Evolutionary conservation across 345 rosid genomes (phyloP), one percentile per base, ranked within the genome.

Genomic region (Noccaea caerulescens): DNA sequence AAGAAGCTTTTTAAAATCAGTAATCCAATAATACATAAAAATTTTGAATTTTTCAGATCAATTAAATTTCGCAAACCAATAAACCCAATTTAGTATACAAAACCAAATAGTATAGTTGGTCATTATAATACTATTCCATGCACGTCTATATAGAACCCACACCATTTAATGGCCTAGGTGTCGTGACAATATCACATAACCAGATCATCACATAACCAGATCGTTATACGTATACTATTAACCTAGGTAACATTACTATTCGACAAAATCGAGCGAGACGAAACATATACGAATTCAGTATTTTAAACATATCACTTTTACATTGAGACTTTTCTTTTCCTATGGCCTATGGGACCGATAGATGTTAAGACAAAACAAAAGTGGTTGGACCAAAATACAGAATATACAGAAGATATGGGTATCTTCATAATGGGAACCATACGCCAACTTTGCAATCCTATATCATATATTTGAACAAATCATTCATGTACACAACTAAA

Each of bases 121-220:
- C 27, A 25, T 25, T 25, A 25, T 16, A 16, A 16, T 16, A 16
- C 18, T 16, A 16, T 16, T 16, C 18, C 18, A 16, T 16, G 18
- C 18, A 16, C 18, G 18, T 16, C 18, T 16, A 16, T 16, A 16
- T 16, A 16, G 30, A 55, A 55, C 42, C 37, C 55, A 71, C 55
- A 58, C 65, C 30, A 66, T 73, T 73, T 32, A 62, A 61, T 52
- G 63, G 18, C 14, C 45, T 61, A 32, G 52, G 52, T 71, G 60
- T 30, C 53, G 10, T 41, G 64, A 59, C 33, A 42, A 30, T 30
- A 43, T 27, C 39, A 27, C 52, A 27, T 43, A 30, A 43, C 45
- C 63, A 69, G 39, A 57, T 69, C 44, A 43, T 27, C 39, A 27
- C 52, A 27, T 43, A 30, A 43, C 45, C 63, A 69, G 39, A 57